Conservation (phyloP, 495 filamentous ascomycete genomes). For the Xylaria bambusicola region DNA sequence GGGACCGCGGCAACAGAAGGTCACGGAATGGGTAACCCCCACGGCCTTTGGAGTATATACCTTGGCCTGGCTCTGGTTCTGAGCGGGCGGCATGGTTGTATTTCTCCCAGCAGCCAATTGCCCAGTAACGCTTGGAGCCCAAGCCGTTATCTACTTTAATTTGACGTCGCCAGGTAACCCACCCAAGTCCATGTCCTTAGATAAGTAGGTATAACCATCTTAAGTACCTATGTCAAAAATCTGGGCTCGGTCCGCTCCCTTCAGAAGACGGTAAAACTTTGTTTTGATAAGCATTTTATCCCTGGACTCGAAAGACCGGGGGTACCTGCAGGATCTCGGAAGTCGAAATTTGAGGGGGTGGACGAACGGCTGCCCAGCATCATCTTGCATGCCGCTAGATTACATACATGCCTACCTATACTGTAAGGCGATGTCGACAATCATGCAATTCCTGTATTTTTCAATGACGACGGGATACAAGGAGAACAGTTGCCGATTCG, state of each 20-base stretch:
- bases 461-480: neutral
- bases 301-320: neutral
- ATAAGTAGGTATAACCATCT: no score
- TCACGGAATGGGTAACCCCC: constrained; percentile 3
- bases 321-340: constrained; percentile 20
- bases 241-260: neutral
- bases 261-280: constrained; percentile 1
- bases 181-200: neutral
- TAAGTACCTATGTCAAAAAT: neutral
- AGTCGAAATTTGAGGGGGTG: constrained; percentile 6
- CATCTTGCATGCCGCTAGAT: constrained; percentile 13
- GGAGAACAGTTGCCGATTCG: neutral
- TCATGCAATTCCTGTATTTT: neutral
- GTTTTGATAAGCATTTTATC: constrained; percentile 18
- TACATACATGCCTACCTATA: no score
- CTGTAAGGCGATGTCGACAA: constrained; percentile 5
- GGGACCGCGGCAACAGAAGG: no score
- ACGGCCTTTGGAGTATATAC: neutral
- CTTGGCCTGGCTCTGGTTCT: neutral
- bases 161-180: neutral
- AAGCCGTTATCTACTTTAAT: neutral
- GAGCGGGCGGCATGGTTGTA: no score
- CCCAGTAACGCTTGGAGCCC: neutral
- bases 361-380: constrained; percentile 10
- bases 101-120: no score